Base-by-base conservation (phyloP, 768 basidiomycete genomes). In the Termitomyces sp. region DNA sequence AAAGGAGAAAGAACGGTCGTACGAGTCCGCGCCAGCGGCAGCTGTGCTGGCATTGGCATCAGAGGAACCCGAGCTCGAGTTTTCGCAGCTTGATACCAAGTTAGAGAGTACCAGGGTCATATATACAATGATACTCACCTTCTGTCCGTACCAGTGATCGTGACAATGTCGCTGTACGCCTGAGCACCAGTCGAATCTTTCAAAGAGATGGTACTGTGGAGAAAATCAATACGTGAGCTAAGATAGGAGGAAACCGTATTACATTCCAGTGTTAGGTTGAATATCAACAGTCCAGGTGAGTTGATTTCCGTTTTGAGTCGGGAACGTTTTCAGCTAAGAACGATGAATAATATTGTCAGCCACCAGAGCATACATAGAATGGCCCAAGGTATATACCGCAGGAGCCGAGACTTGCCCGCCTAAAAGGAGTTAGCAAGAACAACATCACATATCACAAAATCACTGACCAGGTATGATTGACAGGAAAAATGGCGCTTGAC, bases 231-330 rank as follows among this genome's bases (percentile, higher is more conserved):
- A 59, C 33, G 40, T 28, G 53, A 36, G 2, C 0, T 51, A 32
- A 13, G 8, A 5, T 52, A 44, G 18, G 9, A 55, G 18, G 6
- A 22, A 32, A 51, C 8, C 35, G 28, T 16, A 81, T 64, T 66
- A 90, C 89, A 88, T 76, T 36, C 65, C 60, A 16, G 79, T 80
- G 24, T 78, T 78, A 1, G 71, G 49, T 0, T 65, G 62, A 11
- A 89, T 65, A 66, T 87, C 78, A 44, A 84, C 84, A 7, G 38
- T 67, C 88, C 88, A 91, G 6, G 86, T 87, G 60, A 75, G 66
- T 48, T 65, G 68, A 7, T 67, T 81, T 0, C 77, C 82, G 12
- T 63, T 65, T 64, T 82, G 80, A 2, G 71, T 55, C 11, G 81
- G 76, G 68, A 90, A 88, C 20, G 76, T 65, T 72, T 84, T 81